Conservation (phyloP, 192 early-diverging fungal species). For the Podila horticola region DNA sequence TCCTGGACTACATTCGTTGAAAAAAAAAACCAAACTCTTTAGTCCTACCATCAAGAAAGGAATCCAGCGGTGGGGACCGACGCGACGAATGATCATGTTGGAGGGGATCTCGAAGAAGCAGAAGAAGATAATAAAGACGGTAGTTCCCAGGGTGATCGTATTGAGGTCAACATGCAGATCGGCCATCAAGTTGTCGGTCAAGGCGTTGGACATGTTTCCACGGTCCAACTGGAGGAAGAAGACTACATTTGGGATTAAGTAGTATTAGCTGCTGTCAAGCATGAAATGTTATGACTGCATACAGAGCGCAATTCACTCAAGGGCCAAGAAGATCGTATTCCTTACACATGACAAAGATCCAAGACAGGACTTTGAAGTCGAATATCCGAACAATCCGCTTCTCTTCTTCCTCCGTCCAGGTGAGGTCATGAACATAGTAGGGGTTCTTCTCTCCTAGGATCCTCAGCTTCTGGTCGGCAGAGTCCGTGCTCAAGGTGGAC, state of each 20-base stretch:
- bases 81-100: conserved; percentile 56
- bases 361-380: conserved; percentile 52
- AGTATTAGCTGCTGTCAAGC: too few species aligned
- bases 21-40: too few species aligned
- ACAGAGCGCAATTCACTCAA: neutral
- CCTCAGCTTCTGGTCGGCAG: conserved; percentile 17
- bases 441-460: conserved; percentile 20
- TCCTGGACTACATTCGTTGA: too few species aligned
- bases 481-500: conserved; percentile 26
- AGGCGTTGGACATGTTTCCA: conserved; percentile 57
- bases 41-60: conserved; percentile 50
- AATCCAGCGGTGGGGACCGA: conserved; percentile 67
- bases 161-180: conserved; percentile 57
- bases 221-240: conserved; percentile 64
- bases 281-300: too few species aligned
- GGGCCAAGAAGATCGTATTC: neutral
- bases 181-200: conserved; percentile 57
- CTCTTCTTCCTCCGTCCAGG: conserved; percentile 65
- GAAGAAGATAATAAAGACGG: conserved; percentile 59
- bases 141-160: conserved; percentile 56
- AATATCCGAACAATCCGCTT: conserved; percentile 58
- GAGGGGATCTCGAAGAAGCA: conserved; percentile 59
- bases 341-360: conserved; percentile 61
- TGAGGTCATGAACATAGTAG: conserved; percentile 44
- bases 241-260: conserved; percentile 14